These are phyloP conservation scores for Ascochyta viciae-villosae DNA, from an alignment of 2,329 filamentous ascomycete genomes.

Conservation along the genomic window DNA sequence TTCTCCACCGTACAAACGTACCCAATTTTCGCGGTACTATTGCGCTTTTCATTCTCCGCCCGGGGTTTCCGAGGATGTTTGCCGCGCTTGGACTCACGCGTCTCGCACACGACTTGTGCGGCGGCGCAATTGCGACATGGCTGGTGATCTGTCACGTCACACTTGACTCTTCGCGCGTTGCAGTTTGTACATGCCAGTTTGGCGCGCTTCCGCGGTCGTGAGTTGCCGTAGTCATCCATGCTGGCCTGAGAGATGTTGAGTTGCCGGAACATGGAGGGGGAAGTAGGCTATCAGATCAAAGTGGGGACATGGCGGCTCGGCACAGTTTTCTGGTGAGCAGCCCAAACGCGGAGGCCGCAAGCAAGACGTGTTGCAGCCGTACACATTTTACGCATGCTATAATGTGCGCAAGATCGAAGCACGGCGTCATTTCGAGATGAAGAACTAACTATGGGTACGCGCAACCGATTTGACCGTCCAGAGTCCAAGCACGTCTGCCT, in stretches of 20 bases:
- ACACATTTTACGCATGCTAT: neutral
- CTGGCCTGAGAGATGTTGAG: conserved; percentile 18
- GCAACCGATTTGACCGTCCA: neutral
- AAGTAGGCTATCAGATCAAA: conserved; percentile 32
- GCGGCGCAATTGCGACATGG: conserved; percentile 53
- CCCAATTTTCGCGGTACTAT: conserved; percentile 7
- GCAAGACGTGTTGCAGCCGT: neutral
- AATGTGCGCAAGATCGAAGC: neutral
- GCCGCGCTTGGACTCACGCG: conserved; percentile 53
- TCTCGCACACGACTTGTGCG: conserved; percentile 50
- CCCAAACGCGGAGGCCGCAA: neutral
- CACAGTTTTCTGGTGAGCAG: conserved; percentile 1
- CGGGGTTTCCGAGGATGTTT: conserved; percentile 46
- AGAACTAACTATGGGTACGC: neutral
- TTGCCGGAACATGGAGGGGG: conserved; percentile 17
- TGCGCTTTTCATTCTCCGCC: conserved; percentile 25
- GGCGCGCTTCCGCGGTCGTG: conserved; percentile 45
- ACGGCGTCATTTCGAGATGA: neutral
- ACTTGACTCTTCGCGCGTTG: conserved; percentile 55
- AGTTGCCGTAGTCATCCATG: conserved; percentile 20
- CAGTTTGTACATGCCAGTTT: conserved; percentile 55
- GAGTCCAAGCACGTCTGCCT: neutral
- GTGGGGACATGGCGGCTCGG: conserved; percentile 19
- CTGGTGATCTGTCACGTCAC: conserved; percentile 55
- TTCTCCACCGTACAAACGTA: conserved; percentile 17